Conservation (phyloP, 2,329 filamentous ascomycete species). For the Thermoascus crustaceus region DNA sequence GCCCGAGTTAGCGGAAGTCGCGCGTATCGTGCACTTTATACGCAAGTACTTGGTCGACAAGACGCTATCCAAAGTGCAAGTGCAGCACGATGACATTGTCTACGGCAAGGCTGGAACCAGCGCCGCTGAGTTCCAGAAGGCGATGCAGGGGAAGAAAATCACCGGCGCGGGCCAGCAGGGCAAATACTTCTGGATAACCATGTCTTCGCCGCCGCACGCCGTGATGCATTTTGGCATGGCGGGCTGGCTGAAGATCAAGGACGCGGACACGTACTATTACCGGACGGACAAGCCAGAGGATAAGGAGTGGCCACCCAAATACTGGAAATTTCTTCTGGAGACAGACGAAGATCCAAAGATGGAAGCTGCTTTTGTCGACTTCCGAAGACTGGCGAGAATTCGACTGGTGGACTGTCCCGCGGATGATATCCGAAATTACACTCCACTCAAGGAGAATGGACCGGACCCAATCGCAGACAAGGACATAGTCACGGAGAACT, state of each 20-base stretch:
- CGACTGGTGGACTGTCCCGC: slow-evolving; percentile 74
- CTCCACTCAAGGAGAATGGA: slow-evolving; percentile 82
- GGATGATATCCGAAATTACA: slow-evolving; percentile 63
- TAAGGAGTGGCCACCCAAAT: slow-evolving; percentile 77
- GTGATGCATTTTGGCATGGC: slow-evolving; percentile 78
- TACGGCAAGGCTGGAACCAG: slow-evolving; percentile 87
- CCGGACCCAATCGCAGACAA: slow-evolving; percentile 84
- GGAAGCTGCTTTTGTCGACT: slow-evolving; percentile 72
- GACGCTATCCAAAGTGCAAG: slow-evolving; percentile 60
- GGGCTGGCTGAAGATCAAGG: slow-evolving; percentile 82
- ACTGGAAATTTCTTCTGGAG: slow-evolving; percentile 75
- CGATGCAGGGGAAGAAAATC: slow-evolving; percentile 66
- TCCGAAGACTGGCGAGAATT: slow-evolving; percentile 69
- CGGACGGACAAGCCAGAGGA: slow-evolving; percentile 52
- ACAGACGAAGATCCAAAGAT: slow-evolving; percentile 55
- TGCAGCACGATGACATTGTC: slow-evolving; percentile 72
- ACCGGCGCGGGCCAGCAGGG: slow-evolving; percentile 72
- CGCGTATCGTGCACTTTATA: slow-evolving; percentile 78
- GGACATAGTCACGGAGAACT: slow-evolving; percentile 66
- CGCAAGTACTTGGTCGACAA: slow-evolving; percentile 77
- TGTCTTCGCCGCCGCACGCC: slow-evolving; percentile 69
- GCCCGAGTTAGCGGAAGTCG: slow-evolving; percentile 55
- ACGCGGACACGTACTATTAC: slow-evolving; percentile 72
- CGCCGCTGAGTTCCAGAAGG: slow-evolving; percentile 63
- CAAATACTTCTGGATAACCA: slow-evolving; percentile 93